Base-by-base conservation (phyloP, 352 stramenopile species). In the Pythium angustatum region DNA sequence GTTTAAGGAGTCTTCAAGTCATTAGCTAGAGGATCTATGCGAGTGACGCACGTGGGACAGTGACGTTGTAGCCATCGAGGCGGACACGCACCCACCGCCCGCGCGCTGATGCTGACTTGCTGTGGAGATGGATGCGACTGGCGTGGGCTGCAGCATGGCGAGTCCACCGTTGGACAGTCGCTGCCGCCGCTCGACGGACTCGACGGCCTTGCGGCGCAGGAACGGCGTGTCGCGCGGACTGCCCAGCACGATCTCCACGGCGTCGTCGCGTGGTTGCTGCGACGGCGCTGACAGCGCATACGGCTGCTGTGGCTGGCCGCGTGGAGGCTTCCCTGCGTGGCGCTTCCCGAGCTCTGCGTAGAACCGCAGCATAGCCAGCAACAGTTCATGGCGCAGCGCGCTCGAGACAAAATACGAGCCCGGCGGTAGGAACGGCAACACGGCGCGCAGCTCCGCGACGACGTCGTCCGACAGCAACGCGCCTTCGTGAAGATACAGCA, bases 161-260 rank as follows among this genome's bases (percentile, higher is more conserved):
- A 73, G 65, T 21, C 72, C 80, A 8, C 76, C 72, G 11, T 69
- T 76, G 3, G 75, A 48, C 55, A 85, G 70, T 47, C 71, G 71
- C 41, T 76, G 73, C n/a, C 77, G 69, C 15, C 77, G 68, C 27
- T 79, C 72, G 28, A 87, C 55, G 28, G 62, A 62, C 57, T 91
- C 78, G 5, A 86, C 57, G 9, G 83, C 83, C 65, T 91, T 91
- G 33, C 80, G 78, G 24, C 83, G 71, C 57, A 88, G 67, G 61
- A 88, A 91, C 21, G 80, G 83, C 58, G 80, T 90, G 59, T 91
- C 77, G 60, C 83, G 72, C 57, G 79, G 83, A 63, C 80, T 91
- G 7, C 78, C 79, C 27, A 89, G 30, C 17, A 78, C 36, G 12
- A 87, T 58, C n/a, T 84, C 78, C n/a, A 75, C 58, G 17, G 38